Conservation (phyloP, 1,284 basidiomycete species). For the Boletus semigastroideus region DNA sequence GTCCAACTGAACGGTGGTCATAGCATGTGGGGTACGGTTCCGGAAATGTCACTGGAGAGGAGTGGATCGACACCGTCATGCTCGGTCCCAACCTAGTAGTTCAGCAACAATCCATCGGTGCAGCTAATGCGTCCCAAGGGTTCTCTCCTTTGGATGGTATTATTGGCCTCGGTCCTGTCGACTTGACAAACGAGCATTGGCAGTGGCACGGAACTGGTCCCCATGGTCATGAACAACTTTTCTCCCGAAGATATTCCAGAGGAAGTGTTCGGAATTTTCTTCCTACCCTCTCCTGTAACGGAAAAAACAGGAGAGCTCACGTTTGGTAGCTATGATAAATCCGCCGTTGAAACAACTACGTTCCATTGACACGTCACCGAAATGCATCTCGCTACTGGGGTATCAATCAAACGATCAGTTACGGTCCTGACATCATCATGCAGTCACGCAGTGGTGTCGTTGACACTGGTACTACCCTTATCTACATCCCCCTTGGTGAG, state of each 20-base stretch:
- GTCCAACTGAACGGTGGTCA: neutral
- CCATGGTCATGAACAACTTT: constrained; percentile 46
- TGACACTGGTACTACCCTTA: constrained; percentile 47
- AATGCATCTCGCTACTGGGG: constrained; percentile 53
- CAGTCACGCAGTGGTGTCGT: constrained; percentile 29
- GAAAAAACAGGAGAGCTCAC: constrained; percentile 43
- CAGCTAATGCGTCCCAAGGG: constrained; percentile 42
- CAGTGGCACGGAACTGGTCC: constrained; percentile 24
- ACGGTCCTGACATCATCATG: constrained; percentile 42
- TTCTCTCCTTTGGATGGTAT: constrained; percentile 52
- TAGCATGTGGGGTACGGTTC: constrained; percentile 48
- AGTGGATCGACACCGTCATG: constrained; percentile 50
- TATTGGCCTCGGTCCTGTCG: constrained; percentile 54
- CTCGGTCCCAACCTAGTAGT: constrained; percentile 47
- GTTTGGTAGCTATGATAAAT: constrained; percentile 47
- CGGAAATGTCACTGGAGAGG: constrained; percentile 50
- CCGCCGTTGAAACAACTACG: constrained; percentile 46
- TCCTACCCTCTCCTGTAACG: constrained; percentile 37
- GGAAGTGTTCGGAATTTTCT: constrained; percentile 51
- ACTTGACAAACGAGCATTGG: constrained; percentile 42
- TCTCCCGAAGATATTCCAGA: constrained; percentile 40
- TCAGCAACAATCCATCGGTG: constrained; percentile 51
- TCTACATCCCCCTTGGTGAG: constrained; percentile 39
- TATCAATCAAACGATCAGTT: constrained; percentile 49
- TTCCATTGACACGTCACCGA: constrained; percentile 43